Evolutionary conservation across 257 asterid genomes (phyloP).

Genomic region (Solanum neorickii): DNA sequence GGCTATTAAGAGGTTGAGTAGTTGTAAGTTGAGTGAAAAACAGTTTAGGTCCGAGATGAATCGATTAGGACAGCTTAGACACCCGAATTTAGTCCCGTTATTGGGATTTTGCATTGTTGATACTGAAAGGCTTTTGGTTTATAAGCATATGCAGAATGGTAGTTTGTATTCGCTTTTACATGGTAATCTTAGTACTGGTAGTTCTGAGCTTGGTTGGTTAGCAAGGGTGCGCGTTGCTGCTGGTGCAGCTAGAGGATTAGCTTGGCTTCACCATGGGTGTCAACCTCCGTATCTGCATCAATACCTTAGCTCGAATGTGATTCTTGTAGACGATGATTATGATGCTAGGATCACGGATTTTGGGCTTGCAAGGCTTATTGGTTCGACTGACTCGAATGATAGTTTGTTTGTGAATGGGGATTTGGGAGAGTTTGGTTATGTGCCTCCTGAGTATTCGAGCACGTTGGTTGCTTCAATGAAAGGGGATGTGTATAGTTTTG

Average conservation of each 20-base stretch:
- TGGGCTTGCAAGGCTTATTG: constrained; percentile 56
- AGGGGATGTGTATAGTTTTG: constrained; percentile 76
- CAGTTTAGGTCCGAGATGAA: constrained; percentile 57
- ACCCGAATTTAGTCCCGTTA: constrained; percentile 56
- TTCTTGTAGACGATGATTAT: constrained; percentile 50
- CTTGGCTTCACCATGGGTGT: constrained; percentile 75
- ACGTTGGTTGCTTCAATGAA: constrained; percentile 59
- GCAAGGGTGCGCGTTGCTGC: constrained; percentile 35
- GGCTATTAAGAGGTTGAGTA: constrained; percentile 40
- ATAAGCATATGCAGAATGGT: constrained; percentile 45
- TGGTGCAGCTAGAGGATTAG: constrained; percentile 61
- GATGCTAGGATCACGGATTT: constrained; percentile 60
- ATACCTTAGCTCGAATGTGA: constrained; percentile 41
- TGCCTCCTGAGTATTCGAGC: constrained; percentile 71
- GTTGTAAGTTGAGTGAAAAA: constrained; percentile 41
- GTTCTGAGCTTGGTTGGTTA: constrained; percentile 31
- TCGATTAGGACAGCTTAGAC: constrained; percentile 53
- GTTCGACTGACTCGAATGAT: constrained; percentile 42
- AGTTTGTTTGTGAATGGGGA: constrained; percentile 44
- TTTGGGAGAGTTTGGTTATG: constrained; percentile 71
- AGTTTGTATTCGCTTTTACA: constrained; percentile 34
- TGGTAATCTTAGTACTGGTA: background rate
- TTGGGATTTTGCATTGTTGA: constrained; percentile 61
- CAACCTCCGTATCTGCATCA: constrained; percentile 55
- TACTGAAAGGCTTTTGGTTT: constrained; percentile 55